Evolutionary conservation across 345 rosid species (phyloP).

Genomic region (Orychophragmus violaceus): DNA sequence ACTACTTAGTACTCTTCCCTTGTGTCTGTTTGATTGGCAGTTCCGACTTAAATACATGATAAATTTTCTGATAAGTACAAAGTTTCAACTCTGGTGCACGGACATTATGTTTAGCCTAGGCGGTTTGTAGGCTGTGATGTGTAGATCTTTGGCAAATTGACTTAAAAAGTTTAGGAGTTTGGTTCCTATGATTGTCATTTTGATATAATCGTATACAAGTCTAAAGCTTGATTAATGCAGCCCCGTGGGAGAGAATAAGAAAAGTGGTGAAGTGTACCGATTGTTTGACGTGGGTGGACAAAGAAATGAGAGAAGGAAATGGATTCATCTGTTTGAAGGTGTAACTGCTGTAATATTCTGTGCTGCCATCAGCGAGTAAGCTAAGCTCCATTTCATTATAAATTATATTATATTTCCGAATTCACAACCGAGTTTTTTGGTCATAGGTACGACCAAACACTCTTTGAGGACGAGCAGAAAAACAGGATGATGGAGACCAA

Average conservation of each 20-base stretch:
- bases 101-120: neutral
- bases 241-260: conserved; percentile 93
- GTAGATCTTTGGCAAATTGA: neutral
- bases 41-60: neutral
- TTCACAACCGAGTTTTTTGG: neutral
- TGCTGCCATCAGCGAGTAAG: conserved; percentile 99
- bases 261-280: conserved; percentile 97
- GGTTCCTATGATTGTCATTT: neutral
- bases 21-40: neutral
- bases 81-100: neutral
- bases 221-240: conserved; percentile 40
- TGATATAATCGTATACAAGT: too few species aligned
- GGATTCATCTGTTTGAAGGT: conserved; percentile 99
- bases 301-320: conserved; percentile 96
- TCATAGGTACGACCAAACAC: conserved; percentile 86
- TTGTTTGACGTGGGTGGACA: conserved; percentile 99
- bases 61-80: neutral
- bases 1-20: neutral
- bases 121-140: neutral
- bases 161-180: neutral
- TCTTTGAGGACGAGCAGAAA: conserved; percentile 85
- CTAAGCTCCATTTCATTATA: neutral
- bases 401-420: neutral
- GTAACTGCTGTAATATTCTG: conserved; percentile 97
- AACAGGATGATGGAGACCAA: conserved; percentile 93